These are phyloP conservation scores for Penicillium italicum DNA, from an alignment of 2,329 filamentous ascomycete genomes.

Conservation along the genomic window DNA sequence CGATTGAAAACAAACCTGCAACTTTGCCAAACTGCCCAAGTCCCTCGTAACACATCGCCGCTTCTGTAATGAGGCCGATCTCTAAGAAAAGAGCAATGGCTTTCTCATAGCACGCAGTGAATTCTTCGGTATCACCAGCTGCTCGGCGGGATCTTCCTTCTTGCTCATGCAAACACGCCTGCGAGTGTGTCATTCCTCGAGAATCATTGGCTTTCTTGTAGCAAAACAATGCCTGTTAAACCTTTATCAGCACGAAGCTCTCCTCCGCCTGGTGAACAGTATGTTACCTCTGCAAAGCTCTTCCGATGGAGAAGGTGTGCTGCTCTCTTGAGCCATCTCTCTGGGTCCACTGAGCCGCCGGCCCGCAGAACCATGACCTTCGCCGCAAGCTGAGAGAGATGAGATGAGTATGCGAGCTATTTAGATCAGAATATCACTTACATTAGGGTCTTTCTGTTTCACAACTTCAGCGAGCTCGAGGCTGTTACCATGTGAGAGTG, in stretches of 20 bases:
- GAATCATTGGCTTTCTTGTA: slow-evolving; percentile 15
- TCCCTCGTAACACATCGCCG: slow-evolving; percentile 12
- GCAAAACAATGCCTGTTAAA: slow-evolving; percentile 14
- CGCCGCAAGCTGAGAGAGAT: slow-evolving; percentile 8
- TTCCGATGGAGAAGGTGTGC: slow-evolving; percentile 20
- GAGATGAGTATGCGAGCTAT: not conserved
- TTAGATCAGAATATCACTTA: not conserved
- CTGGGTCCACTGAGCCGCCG: slow-evolving; percentile 18
- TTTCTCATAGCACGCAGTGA: slow-evolving; percentile 4
- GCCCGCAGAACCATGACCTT: slow-evolving; percentile 20
- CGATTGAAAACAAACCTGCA: slow-evolving; percentile 10
- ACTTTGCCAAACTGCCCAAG: slow-evolving; percentile 16
- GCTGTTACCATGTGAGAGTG: slow-evolving; percentile 7
- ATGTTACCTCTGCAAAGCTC: slow-evolving; percentile 21
- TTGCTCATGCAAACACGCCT: slow-evolving; percentile 15
- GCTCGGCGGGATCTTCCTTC: slow-evolving; percentile 10
- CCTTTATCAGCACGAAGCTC: not conserved
- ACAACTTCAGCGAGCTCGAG: slow-evolving; percentile 16
- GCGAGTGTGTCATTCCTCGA: slow-evolving; percentile 9
- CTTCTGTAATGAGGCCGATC: slow-evolving; percentile 6
- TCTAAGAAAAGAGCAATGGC: slow-evolving; percentile 11
- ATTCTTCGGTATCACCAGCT: slow-evolving; percentile 7
- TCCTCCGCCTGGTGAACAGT: not conserved
- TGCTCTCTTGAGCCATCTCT: slow-evolving; percentile 21
- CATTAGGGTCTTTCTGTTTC: slow-evolving; percentile 10